Evolutionary conservation across 192 early-diverging fungal genomes (phyloP).

Genomic region (Podila clonocystis): DNA sequence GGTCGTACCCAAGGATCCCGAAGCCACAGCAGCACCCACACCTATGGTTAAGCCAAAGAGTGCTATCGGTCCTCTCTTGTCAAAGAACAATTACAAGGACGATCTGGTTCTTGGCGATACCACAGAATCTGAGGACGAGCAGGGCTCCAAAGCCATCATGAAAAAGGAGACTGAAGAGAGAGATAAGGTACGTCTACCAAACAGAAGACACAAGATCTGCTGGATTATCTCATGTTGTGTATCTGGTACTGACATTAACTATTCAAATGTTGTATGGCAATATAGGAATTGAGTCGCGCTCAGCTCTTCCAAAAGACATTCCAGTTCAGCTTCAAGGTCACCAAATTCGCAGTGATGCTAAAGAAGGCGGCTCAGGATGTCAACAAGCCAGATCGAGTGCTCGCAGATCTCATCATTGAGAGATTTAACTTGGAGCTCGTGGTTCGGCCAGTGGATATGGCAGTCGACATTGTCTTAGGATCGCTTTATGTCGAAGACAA

Average conservation of each 20-base stretch:
- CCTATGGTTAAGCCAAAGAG: slow-evolving; percentile 24
- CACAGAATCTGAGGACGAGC: slow-evolving; percentile 43
- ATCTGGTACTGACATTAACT: neutral
- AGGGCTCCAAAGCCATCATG: neutral
- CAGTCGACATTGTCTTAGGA: slow-evolving; percentile 78
- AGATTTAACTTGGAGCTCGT: slow-evolving; percentile 76
- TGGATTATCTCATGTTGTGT: no score
- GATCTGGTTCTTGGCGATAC: slow-evolving; percentile 31
- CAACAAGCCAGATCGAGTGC: slow-evolving; percentile 53
- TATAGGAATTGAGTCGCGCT: slow-evolving; percentile 22
- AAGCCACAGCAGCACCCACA: slow-evolving; percentile 19
- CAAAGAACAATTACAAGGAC: slow-evolving; percentile 34
- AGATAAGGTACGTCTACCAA: slow-evolving; percentile 20
- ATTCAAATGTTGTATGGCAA: neutral
- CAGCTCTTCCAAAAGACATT: slow-evolving; percentile 56
- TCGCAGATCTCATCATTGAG: slow-evolving; percentile 77
- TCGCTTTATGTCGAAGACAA: slow-evolving; percentile 84
- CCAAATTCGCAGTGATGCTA: slow-evolving; percentile 73
- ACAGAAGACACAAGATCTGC: no score
- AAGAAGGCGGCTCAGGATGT: slow-evolving; percentile 61
- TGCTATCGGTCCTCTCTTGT: slow-evolving; percentile 18
- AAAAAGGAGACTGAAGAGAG: slow-evolving; percentile 13
- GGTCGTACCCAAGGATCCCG: slow-evolving; percentile 58
- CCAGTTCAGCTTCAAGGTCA: slow-evolving; percentile 74
- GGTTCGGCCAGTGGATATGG: slow-evolving; percentile 78